Evolutionary conservation across 495 filamentous ascomycete genomes (phyloP).

Genomic region (Bacidia rubella): DNA sequence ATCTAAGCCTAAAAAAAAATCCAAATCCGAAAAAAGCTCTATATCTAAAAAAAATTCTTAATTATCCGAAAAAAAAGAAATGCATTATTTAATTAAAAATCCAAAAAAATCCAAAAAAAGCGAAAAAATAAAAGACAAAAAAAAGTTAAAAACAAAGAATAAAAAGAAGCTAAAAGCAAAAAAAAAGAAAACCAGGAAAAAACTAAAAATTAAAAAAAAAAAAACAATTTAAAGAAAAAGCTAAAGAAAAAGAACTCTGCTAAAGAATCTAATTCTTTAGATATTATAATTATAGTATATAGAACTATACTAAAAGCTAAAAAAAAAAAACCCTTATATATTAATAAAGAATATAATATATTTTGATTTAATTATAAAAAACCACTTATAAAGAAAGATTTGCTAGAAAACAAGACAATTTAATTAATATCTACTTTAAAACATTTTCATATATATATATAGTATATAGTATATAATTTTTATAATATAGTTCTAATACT

Average conservation of each 20-base stretch:
- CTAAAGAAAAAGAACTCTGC: too few relatives aligned
- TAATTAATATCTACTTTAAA: not conserved
- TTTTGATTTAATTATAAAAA: not conserved
- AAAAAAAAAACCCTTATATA: not conserved
- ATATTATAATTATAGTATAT: not conserved
- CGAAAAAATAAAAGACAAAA: too few relatives aligned
- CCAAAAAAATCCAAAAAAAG: too few relatives aligned
- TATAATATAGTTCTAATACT: not conserved
- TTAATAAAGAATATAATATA: not conserved
- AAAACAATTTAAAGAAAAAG: too few relatives aligned
- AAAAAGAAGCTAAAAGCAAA: not conserved
- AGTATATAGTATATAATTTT: not conserved
- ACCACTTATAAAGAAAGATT: not conserved
- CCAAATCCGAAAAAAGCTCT: too few relatives aligned
- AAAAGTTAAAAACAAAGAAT: too few relatives aligned
- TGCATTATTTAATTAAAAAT: too few relatives aligned
- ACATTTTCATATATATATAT: not conserved
- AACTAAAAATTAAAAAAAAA: not conserved
- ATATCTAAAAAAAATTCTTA: too few relatives aligned
- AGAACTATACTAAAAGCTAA: not conserved
- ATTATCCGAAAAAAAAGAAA: too few relatives aligned
- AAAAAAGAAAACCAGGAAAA: conserved; percentile 1
- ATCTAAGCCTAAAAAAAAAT: too few relatives aligned
- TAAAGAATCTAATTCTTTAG: not conserved
- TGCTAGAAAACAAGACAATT: not conserved